These are phyloP conservation scores for Parmales sp. DNA, from an alignment of 108 stramenopile genomes.

Conservation along the genomic window DNA sequence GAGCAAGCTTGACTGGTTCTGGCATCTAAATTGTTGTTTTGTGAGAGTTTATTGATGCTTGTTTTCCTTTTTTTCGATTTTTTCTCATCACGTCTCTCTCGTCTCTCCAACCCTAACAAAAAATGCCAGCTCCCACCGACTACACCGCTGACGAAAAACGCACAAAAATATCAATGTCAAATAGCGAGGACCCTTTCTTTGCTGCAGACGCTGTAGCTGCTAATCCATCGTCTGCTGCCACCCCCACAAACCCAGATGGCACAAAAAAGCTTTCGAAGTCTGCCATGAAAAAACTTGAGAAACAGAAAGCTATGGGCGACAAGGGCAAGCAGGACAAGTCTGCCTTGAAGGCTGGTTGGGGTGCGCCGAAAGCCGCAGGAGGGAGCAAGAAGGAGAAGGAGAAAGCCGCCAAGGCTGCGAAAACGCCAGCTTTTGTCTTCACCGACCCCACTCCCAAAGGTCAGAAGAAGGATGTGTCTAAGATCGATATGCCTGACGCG, in stretches of 20 bases:
- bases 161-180: constrained; percentile 17
- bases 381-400: constrained; percentile 51
- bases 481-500: constrained; percentile 68
- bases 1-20: background rate
- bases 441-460: constrained; percentile 78
- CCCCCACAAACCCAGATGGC: background rate
- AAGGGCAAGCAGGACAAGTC: constrained; percentile 60
- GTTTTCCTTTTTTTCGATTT: too few relatives aligned
- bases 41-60: too few relatives aligned
- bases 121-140: constrained; percentile 71
- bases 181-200: background rate
- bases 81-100: too few relatives aligned
- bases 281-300: background rate
- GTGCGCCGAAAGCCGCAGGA: constrained; percentile 66
- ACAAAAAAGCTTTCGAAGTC: constrained; percentile 31
- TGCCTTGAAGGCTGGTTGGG: constrained; percentile 6
- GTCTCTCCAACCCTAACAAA: too few relatives aligned
- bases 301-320: background rate
- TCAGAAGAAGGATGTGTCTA: constrained; percentile 65
- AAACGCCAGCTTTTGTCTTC: constrained; percentile 33
- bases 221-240: background rate
- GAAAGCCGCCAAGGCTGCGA: constrained; percentile 19
- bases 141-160: constrained; percentile 64
- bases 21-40: background rate
- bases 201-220: background rate